Conservation (phyloP, 2,329 filamentous ascomycete genomes). For the Ustilaginoidea virens region DNA sequence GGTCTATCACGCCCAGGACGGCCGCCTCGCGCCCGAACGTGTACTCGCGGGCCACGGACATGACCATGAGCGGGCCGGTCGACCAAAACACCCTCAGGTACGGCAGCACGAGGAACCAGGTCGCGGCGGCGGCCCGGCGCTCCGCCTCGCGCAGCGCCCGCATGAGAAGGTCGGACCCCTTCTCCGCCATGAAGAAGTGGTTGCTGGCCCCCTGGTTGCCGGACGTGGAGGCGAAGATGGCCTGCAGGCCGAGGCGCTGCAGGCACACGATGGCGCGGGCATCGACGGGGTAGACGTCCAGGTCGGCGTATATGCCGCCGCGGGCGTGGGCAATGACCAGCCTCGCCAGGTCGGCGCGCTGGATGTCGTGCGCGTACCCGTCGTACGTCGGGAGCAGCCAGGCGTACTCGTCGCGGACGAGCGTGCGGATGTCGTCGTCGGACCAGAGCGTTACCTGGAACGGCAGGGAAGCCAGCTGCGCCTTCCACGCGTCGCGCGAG, state of each 20-base stretch:
- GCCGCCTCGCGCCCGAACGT: slow-evolving; percentile 5
- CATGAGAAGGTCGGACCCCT: slow-evolving; percentile 7
- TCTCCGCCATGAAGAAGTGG: slow-evolving; percentile 12
- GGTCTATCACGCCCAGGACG: slow-evolving; percentile 6
- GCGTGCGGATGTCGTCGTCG: slow-evolving; percentile 7
- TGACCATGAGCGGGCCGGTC: slow-evolving; percentile 12
- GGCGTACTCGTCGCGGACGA: slow-evolving; percentile 7
- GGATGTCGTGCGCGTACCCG: slow-evolving; percentile 9
- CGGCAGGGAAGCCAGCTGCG: slow-evolving; percentile 5
- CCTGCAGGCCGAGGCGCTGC: slow-evolving; percentile 6
- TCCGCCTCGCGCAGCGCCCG: slow-evolving; percentile 10
- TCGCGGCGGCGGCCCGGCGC: slow-evolving; percentile 5
- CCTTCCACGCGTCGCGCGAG: slow-evolving; percentile 7
- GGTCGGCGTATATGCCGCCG: slow-evolving; percentile 11
- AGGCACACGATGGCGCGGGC: slow-evolving; percentile 6
- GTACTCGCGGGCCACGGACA: slow-evolving; percentile 8
- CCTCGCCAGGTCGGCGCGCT: slow-evolving; percentile 10
- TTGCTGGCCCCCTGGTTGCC: slow-evolving; percentile 9
- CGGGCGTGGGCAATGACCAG: slow-evolving; percentile 10
- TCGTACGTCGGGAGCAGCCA: slow-evolving; percentile 11
- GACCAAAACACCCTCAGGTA: slow-evolving; percentile 13
- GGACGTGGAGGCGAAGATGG: slow-evolving; percentile 7
- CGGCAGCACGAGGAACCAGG: slow-evolving; percentile 8
- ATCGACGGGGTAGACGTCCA: slow-evolving; percentile 10
- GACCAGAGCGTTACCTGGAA: slow-evolving; percentile 12